These are phyloP conservation scores for Fusarium ambrosium DNA, from an alignment of 2,329 filamentous ascomycete genomes.

Conservation along the genomic window DNA sequence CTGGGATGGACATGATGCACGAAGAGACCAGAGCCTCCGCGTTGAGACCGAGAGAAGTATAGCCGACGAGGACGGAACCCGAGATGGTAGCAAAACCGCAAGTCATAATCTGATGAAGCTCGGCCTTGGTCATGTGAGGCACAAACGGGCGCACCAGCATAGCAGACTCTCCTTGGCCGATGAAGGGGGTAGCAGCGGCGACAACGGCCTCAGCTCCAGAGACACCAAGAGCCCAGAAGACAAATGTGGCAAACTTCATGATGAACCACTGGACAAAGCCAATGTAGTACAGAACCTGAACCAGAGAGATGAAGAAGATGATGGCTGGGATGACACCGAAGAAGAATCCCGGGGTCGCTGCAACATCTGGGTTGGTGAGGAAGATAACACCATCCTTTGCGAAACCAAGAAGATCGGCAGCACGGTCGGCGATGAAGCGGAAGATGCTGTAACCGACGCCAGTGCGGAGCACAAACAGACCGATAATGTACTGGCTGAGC, in stretches of 20 bases:
- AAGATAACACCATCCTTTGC: conserved; percentile 81
- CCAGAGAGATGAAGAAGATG: conserved; percentile 96
- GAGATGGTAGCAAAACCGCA: conserved; percentile 95
- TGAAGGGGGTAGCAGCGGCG: conserved; percentile 91
- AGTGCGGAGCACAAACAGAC: conserved; percentile 88
- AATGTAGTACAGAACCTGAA: conserved; percentile 86
- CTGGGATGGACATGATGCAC: conserved; percentile 96
- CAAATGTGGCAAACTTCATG: conserved; percentile 87
- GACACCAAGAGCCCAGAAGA: conserved; percentile 90
- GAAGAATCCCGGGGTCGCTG: conserved; percentile 75
- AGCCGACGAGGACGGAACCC: conserved; percentile 87
- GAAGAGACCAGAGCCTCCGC: conserved; percentile 88
- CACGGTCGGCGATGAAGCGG: conserved; percentile 84
- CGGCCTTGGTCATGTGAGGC: conserved; percentile 85
- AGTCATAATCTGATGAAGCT: conserved; percentile 93
- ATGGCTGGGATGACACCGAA: conserved; percentile 87
- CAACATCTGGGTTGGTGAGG: conserved; percentile 64
- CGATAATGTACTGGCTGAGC: conserved; percentile 88
- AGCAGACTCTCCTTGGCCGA: conserved; percentile 92
- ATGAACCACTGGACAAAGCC: conserved; percentile 92
- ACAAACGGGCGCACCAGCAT: conserved; percentile 94
- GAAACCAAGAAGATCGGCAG: conserved; percentile 80
- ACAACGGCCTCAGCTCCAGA: conserved; percentile 95
- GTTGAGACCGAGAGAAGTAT: conserved; percentile 87
- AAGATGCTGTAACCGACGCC: conserved; percentile 90